Evolutionary conservation across 2,329 filamentous ascomycete species (phyloP).

Genomic region (Arthrobotrys sphaeroides): DNA sequence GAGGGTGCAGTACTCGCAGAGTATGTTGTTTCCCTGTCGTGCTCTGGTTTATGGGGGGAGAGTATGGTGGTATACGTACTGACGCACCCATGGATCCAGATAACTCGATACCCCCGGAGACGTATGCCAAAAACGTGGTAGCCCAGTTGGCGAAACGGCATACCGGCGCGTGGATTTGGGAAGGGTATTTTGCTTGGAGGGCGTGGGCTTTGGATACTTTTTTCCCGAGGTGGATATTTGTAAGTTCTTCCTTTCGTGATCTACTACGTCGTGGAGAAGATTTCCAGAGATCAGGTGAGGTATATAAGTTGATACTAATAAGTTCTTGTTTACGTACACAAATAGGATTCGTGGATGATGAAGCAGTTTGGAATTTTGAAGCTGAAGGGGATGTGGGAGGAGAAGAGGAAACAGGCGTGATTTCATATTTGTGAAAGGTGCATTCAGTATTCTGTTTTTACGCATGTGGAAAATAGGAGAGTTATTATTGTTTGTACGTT

Average conservation of each 20-base stretch:
- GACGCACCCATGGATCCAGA: slow-evolving; percentile 22
- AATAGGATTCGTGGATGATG: slow-evolving; percentile 53
- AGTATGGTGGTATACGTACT: neutral
- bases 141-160: slow-evolving; percentile 52
- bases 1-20: slow-evolving; percentile 54
- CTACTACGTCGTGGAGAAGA: neutral
- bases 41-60: neutral
- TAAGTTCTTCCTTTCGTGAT: slow-evolving; percentile 26
- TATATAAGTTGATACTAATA: neutral
- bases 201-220: slow-evolving; percentile 56
- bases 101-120: slow-evolving; percentile 51
- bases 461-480: no score
- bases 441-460: no score
- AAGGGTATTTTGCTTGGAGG: slow-evolving; percentile 53
- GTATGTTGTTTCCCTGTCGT: slow-evolving; percentile 11
- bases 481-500: no score
- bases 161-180: slow-evolving; percentile 54
- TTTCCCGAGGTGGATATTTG: slow-evolving; percentile 56
- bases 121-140: slow-evolving; percentile 56
- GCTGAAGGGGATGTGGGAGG: slow-evolving; percentile 45
- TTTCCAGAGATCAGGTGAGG: no score
- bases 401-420: slow-evolving; percentile 41
- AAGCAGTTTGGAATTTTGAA: slow-evolving; percentile 42
- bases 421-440: neutral
- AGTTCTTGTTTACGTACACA: neutral